Conservation (phyloP, 1,284 basidiomycete species). For the Rhodotorula sp. region DNA sequence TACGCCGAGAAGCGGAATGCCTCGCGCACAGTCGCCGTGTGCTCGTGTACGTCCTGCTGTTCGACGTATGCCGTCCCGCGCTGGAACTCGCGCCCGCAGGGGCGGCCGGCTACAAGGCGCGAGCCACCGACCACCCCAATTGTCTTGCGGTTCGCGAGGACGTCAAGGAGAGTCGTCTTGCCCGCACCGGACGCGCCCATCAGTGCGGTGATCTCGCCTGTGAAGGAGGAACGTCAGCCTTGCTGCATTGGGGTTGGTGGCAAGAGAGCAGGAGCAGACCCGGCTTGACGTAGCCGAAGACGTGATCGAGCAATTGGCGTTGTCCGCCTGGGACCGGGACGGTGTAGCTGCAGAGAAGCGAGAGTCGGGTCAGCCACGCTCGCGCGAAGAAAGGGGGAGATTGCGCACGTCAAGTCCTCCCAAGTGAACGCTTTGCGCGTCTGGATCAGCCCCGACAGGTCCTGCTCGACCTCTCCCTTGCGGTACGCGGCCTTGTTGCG, state of each 20-base stretch:
- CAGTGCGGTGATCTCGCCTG: constrained; percentile 70
- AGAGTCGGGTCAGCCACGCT: not conserved
- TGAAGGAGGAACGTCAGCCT: constrained; percentile 59
- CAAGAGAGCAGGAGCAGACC: constrained; percentile 33
- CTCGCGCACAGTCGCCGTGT: constrained; percentile 66
- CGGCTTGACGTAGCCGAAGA: constrained; percentile 71
- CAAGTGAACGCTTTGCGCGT: constrained; percentile 53
- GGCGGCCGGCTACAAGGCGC: constrained; percentile 72
- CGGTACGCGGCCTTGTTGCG: constrained; percentile 39
- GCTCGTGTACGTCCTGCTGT: constrained; percentile 38
- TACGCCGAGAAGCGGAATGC: constrained; percentile 78
- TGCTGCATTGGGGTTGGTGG: not conserved
- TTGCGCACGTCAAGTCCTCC: constrained; percentile 36
- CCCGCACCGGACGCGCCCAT: constrained; percentile 75
- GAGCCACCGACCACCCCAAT: constrained; percentile 75
- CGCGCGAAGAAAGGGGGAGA: too few species aligned
- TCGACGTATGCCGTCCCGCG: constrained; percentile 57
- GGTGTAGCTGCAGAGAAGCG: constrained; percentile 50
- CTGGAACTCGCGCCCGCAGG: constrained; percentile 71
- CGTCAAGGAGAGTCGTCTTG: constrained; percentile 53
- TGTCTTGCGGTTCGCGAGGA: constrained; percentile 71
- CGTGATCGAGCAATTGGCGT: constrained; percentile 57
- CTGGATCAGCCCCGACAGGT: constrained; percentile 36
- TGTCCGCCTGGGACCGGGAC: constrained; percentile 54
- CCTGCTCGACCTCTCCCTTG: constrained; percentile 43